These are phyloP conservation scores for Trypanosoma lewisi DNA, from an alignment of 208 protist species.

Conservation along the genomic window DNA sequence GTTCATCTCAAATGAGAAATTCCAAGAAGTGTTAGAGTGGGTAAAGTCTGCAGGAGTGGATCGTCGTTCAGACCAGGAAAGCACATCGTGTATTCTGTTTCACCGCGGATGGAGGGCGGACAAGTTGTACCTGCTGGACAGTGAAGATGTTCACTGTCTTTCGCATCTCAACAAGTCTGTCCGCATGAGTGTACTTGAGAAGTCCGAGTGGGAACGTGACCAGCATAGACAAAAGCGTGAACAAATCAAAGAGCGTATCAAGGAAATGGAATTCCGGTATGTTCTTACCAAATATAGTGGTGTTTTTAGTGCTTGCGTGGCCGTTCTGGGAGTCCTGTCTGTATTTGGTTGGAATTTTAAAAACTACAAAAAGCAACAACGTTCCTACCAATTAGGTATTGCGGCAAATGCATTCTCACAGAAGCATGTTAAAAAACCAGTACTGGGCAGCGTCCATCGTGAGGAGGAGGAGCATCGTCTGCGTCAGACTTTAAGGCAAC, in stretches of 20 bases:
- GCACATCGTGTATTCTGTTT: constrained; percentile 78
- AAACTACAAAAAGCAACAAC: constrained; percentile 83
- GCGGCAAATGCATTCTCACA: constrained; percentile 58
- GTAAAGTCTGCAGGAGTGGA: constrained; percentile 68
- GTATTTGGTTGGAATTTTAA: constrained; percentile 91
- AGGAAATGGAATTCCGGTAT: constrained; percentile 81
- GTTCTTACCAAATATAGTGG: constrained; percentile 86
- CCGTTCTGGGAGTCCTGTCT: constrained; percentile 76
- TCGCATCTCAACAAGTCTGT: constrained; percentile 73
- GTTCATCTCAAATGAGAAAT: constrained; percentile 47
- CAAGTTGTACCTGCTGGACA: constrained; percentile 78
- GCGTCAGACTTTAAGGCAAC: constrained; percentile 50
- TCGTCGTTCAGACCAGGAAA: constrained; percentile 55
- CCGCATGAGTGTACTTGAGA: constrained; percentile 83
- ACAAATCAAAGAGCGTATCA: constrained; percentile 82
- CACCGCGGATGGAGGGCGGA: constrained; percentile 80
- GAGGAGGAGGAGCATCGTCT: constrained; percentile 55
- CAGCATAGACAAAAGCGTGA: constrained; percentile 80
- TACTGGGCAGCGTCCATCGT: constrained; percentile 33
- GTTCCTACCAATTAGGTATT: constrained; percentile 72
- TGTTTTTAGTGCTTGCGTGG: constrained; percentile 80
- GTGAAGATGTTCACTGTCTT: constrained; percentile 62
- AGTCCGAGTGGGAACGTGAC: constrained; percentile 88
- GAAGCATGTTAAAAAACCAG: constrained; percentile 7
- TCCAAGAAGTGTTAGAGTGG: constrained; percentile 73